phyloP scores from a whole-genome alignment of 768 basidiomycete genomes.

The Pilatotrama ljubarskyi region DNA sequence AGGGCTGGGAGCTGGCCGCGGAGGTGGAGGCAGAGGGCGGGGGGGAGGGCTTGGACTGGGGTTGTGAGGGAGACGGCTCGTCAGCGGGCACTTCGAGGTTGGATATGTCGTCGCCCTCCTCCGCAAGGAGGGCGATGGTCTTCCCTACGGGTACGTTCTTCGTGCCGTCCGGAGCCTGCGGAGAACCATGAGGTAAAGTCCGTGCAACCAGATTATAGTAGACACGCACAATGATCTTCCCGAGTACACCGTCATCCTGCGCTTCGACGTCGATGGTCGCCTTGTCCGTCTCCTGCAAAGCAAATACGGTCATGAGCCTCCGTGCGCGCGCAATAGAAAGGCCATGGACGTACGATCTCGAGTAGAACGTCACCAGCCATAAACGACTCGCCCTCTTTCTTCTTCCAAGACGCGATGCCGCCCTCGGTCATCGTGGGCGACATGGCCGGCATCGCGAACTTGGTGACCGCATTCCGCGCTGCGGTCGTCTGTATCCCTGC shows the following conservation, averaged over 20 bases:
- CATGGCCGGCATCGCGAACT: slow-evolving; percentile 94
- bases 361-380: slow-evolving; percentile 80
- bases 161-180: slow-evolving; percentile 70
- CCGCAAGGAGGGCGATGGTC: slow-evolving; percentile 88
- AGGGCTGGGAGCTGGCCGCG: slow-evolving; percentile 24
- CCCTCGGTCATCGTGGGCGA: slow-evolving; percentile 97
- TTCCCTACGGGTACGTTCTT: slow-evolving; percentile 87
- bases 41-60: slow-evolving; percentile 25
- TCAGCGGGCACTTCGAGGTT: slow-evolving; percentile 67
- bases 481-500: slow-evolving; percentile 57
- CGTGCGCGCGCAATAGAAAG: neutral
- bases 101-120: slow-evolving; percentile 94
- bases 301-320: neutral
- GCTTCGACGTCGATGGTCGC: slow-evolving; percentile 99
- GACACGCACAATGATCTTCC: slow-evolving; percentile 76
- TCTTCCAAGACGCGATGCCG: slow-evolving; percentile 89
- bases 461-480: slow-evolving; percentile 60
- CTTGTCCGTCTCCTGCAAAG: slow-evolving; percentile 82
- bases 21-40: slow-evolving; percentile 25
- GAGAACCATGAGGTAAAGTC: neutral
- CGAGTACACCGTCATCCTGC: slow-evolving; percentile 93
- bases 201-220: too few relatives aligned
- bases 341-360: slow-evolving; percentile 68
- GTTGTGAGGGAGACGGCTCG: slow-evolving; percentile 29
- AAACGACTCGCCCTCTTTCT: slow-evolving; percentile 80